Base-by-base conservation (phyloP, 1,139 yeast genomes). In the Nakaseomyces uthaithaninus region DNA sequence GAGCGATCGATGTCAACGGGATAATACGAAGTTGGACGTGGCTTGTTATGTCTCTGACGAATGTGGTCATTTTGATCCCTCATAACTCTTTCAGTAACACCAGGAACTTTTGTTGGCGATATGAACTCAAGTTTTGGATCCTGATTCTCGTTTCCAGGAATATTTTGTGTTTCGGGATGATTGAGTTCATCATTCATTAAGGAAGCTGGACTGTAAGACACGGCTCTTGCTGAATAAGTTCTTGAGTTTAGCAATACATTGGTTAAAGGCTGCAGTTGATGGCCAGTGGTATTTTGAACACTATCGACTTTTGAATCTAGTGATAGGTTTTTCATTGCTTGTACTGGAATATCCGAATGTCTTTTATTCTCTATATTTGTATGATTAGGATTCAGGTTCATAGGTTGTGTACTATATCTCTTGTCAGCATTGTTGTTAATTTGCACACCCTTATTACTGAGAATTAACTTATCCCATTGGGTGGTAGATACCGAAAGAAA, bases 401-500 rank as follows among this genome's bases (percentile, higher is more conserved):
- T 16, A 2, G 24, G 35, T 12, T 31, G 35, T 3, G 35, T 19
- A 10, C 25, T 31, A n/a, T 20, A 19, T n/a, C 35, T 31, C 9
- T 19, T 20, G 4, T 20, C 25, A 11, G 19, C 20, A 4, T 24
- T 3, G 4, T 31, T 11, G 14, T 31, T 14, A 8, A 19, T 6
- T 31, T 19, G 25, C 25, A 20, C 15, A 20, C 12, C n/a, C 25
- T 19, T 20, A 31, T 25, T 31, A 31, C 20, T 31, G n/a, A 19
- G 9, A 6, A 36, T 27, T 46, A 60, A 56, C 54, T 70, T 69
- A 57, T 91, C 97, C 96, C 96, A 91, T 59, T 89, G 95, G 4
- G 74, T 73, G 41, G 95, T 94, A 27, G 93, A 75, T 24, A 87
- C 80, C 0, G 94, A 77, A 49, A 91, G 67, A 65, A 89, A 81